Base-by-base conservation (phyloP, 2,329 filamentous ascomycete species). In the Venturiaceae sp. region DNA sequence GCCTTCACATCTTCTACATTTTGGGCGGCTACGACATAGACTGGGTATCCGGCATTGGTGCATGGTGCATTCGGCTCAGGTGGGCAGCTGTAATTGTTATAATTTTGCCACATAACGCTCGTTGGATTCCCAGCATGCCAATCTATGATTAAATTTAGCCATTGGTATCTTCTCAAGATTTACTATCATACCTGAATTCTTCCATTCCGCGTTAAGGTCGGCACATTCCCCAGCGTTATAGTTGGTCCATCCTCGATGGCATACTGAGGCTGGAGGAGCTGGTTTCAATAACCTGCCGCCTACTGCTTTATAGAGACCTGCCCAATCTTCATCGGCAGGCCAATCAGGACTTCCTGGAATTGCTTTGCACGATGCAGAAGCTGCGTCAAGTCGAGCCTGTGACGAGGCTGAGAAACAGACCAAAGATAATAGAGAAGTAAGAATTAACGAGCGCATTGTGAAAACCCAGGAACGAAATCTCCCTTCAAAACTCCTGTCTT, bases 1-100 rank as follows among this genome's bases (percentile, higher is more conserved):
- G 75, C 68, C 67, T 78, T 77, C 37, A 79, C 69, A 52, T 79
- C 74, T 3, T 70, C 70, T 0, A 77, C 75, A 26, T 67, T 75
- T 21, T 66, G 70, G 1, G 67, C 73, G 13, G 74, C 70, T 19
- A 80, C 68, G 0, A 73, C 70, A 56, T 77, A 79, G 2, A 66
- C 62, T 0, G 76, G 75, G 61, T 72, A 47, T 7, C 55, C 55
- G 16, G 55, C 21, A 13, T n/a, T 39, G n/a, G 36, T 32, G 23
- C 55, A 57, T 13, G 57, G 36, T 9, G 26, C 26, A 37, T 33
- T 59, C 3, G 39, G 16, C 46, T 52, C 26, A 13, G 58, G 58
- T 39, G 60, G 19, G 26, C 58, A 60, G 54, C 54, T 59, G 19
- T 58, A 50, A 26, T 60, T 58, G 21, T 55, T 60, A n/a, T 55